Conservation (phyloP, 2,329 filamentous ascomycete species). For the Neospermospora avenae region DNA sequence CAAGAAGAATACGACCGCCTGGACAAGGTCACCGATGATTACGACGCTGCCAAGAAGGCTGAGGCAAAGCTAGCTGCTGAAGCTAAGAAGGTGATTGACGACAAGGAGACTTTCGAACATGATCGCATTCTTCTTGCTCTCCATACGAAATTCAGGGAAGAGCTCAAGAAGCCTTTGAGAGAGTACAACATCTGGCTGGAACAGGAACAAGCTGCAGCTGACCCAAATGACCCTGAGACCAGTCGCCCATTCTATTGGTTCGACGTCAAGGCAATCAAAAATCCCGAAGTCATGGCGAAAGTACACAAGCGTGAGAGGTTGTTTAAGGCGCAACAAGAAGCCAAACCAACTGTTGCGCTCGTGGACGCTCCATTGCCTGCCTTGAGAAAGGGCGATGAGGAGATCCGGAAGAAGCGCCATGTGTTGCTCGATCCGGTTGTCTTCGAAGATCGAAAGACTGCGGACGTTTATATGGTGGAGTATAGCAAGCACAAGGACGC, state of each 20-base stretch:
- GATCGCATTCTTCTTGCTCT: slow-evolving; percentile 8
- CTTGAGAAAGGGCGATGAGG: slow-evolving; percentile 20
- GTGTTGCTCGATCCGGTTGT: slow-evolving; percentile 26
- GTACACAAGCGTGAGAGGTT: slow-evolving; percentile 1
- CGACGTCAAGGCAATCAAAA: slow-evolving; percentile 2
- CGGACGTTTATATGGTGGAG: slow-evolving; percentile 57
- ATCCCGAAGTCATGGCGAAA: slow-evolving; percentile 7
- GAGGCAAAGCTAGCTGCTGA: slow-evolving; percentile 17
- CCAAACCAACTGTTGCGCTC: slow-evolving; percentile 1
- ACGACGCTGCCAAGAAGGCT: slow-evolving; percentile 24
- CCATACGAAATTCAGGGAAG: not conserved
- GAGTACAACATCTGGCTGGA: slow-evolving; percentile 5
- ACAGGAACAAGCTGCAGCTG: not conserved
- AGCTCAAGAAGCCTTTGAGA: slow-evolving; percentile 1
- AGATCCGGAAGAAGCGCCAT: slow-evolving; percentile 28
- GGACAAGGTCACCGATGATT: slow-evolving; percentile 26
- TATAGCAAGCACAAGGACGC: slow-evolving; percentile 56
- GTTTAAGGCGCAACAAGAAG: not conserved
- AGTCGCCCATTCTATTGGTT: not conserved
- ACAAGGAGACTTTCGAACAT: slow-evolving; percentile 4
- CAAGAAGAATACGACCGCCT: slow-evolving; percentile 31
- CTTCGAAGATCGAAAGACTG: slow-evolving; percentile 48
- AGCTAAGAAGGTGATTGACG: slow-evolving; percentile 14
- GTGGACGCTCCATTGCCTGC: slow-evolving; percentile 7
- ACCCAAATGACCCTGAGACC: not conserved